Evolutionary conservation across 2,329 filamentous ascomycete species (phyloP).

Genomic region (Dryadomyces sulphureus): DNA sequence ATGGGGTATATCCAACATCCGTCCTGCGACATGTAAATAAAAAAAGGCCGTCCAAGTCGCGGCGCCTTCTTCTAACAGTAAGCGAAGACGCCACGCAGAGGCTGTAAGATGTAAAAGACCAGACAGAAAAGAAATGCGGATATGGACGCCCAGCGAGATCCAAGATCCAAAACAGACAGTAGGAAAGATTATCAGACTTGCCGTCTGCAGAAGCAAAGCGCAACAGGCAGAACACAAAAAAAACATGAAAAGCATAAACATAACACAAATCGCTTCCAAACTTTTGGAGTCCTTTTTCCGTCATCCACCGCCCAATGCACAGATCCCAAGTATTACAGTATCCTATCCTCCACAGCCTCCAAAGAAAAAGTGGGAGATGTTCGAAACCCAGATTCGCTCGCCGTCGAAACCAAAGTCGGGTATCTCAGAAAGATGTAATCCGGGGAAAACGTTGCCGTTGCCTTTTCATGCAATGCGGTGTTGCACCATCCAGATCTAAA

Average conservation of each 20-base stretch:
- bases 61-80: background rate
- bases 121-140: background rate
- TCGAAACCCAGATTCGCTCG: slow-evolving; percentile 4
- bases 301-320: background rate
- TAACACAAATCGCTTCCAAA: no score
- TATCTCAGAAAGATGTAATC: slow-evolving; percentile 6
- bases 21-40: background rate
- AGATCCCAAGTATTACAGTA: slow-evolving; percentile 2
- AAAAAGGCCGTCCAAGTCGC: background rate
- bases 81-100: background rate
- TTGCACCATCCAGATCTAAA: slow-evolving; percentile 9
- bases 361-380: background rate
- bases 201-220: background rate
- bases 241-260: no score
- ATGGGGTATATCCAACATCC: slow-evolving; percentile 5
- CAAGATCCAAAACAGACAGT: background rate
- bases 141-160: background rate
- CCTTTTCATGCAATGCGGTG: slow-evolving; percentile 4
- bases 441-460: slow-evolving; percentile 2
- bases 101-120: background rate
- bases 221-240: no score
- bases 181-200: background rate
- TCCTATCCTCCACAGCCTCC: background rate
- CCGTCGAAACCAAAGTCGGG: slow-evolving; percentile 7
- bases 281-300: slow-evolving; percentile 1